phyloP scores from a whole-genome alignment of 306 rosid genomes.

The Vicia sativa region DNA sequence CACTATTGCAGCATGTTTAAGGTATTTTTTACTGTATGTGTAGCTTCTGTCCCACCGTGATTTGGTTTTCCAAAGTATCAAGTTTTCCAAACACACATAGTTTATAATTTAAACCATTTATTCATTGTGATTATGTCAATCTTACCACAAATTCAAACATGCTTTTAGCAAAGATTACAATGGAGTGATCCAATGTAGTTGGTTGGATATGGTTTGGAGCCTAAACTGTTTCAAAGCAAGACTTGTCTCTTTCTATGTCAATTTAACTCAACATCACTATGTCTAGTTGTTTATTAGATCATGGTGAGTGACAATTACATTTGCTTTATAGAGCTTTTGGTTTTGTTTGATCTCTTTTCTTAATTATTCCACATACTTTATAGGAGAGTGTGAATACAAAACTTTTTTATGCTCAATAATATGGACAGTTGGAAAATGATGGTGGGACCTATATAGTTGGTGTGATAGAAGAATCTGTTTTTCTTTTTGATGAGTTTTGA shows the following conservation, averaged over 20 bases:
- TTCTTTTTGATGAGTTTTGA: constrained; percentile 43
- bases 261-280: constrained; percentile 21
- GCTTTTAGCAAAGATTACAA: not conserved
- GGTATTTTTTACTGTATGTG: no score
- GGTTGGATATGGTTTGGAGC: constrained; percentile 40
- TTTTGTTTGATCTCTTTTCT: constrained; percentile 28
- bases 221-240: constrained; percentile 33
- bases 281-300: constrained; percentile 29
- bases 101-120: no score
- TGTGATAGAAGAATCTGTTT: constrained; percentile 45
- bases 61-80: no score
- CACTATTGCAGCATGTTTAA: no score
- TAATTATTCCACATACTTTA: constrained; percentile 24
- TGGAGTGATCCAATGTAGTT: constrained; percentile 6
- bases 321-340: constrained; percentile 49
- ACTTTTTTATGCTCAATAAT: constrained; percentile 31
- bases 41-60: no score
- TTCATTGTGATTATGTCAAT: not conserved
- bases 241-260: constrained; percentile 42
- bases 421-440: constrained; percentile 47
- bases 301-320: constrained; percentile 44
- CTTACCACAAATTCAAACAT: not conserved
- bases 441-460: constrained; percentile 74
- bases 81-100: no score
- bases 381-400: constrained; percentile 46